Conservation (phyloP, 768 basidiomycete genomes). For the Paxillus ammoniavirescens region DNA sequence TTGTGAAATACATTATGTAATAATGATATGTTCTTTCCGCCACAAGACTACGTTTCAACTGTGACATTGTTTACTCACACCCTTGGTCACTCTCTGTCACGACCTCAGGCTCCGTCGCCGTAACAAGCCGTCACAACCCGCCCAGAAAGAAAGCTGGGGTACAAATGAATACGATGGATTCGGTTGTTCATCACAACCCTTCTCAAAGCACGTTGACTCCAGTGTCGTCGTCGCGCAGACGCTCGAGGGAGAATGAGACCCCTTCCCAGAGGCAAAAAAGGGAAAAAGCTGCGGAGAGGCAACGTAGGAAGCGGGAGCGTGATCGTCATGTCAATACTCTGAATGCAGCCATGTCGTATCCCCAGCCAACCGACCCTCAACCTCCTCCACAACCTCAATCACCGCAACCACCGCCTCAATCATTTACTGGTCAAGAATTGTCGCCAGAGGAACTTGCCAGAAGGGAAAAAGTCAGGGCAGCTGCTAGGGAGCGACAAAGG, state of each 20-base stretch:
- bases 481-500: constrained; percentile 77
- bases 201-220: constrained; percentile 32
- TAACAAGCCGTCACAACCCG: constrained; percentile 33
- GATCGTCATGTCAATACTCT: constrained; percentile 44
- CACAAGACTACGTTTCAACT: constrained; percentile 1
- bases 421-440: constrained; percentile 35
- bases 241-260: constrained; percentile 71
- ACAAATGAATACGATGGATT: constrained; percentile 33
- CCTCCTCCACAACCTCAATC: constrained; percentile 33
- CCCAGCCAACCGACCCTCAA: constrained; percentile 33
- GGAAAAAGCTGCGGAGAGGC: constrained; percentile 85
- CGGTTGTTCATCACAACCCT: constrained; percentile 31
- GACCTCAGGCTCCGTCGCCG: constrained; percentile 33
- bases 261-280: constrained; percentile 71
- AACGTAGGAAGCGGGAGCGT: constrained; percentile 80
- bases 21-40: constrained; percentile 21
- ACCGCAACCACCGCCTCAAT: constrained; percentile 22
- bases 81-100: constrained; percentile 32
- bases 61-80: constrained; percentile 22
- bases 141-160: constrained; percentile 3
- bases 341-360: constrained; percentile 43
- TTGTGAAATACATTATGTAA: not conserved
- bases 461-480: constrained; percentile 69
- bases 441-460: constrained; percentile 65
- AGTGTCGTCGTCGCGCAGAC: constrained; percentile 44